Evolutionary conservation across 2,329 filamentous ascomycete genomes (phyloP).

Genomic region (Fusarium protoensiforme): DNA sequence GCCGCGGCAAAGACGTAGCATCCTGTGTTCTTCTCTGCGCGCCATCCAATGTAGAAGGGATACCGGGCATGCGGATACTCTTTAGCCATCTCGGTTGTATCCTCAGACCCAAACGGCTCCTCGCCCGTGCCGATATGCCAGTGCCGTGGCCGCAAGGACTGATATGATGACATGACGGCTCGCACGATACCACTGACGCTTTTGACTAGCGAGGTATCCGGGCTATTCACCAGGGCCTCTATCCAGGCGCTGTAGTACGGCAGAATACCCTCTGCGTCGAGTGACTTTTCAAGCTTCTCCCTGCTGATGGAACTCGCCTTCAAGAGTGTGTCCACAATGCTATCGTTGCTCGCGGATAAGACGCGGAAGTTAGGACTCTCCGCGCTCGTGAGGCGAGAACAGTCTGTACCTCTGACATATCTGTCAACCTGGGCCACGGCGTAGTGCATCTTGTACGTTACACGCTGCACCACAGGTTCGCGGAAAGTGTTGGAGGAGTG

Average conservation of each 20-base stretch:
- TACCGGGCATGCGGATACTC: not conserved
- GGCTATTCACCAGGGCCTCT: not conserved
- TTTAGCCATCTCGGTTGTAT: not conserved
- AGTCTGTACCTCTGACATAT: not conserved
- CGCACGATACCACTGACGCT: not conserved
- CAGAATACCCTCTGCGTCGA: not conserved
- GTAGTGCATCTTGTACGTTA: conserved; percentile 5
- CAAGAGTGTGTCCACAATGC: not conserved
- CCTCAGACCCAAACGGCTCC: not conserved
- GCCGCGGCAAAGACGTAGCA: not conserved
- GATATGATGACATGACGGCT: not conserved
- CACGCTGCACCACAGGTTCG: not conserved
- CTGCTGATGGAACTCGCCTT: not conserved
- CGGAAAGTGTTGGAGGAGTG: not conserved
- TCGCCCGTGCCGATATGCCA: not conserved
- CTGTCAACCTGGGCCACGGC: conserved; percentile 4
- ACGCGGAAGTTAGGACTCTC: not conserved
- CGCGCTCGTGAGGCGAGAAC: not conserved
- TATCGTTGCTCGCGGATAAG: not conserved
- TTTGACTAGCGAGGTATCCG: not conserved
- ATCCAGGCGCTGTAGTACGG: not conserved
- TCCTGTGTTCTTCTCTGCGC: not conserved
- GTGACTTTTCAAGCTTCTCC: not conserved
- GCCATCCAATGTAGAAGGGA: not conserved
- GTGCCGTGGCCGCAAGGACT: not conserved